Conservation (phyloP, 495 filamentous ascomycete genomes). For the Daldinia childiae region DNA sequence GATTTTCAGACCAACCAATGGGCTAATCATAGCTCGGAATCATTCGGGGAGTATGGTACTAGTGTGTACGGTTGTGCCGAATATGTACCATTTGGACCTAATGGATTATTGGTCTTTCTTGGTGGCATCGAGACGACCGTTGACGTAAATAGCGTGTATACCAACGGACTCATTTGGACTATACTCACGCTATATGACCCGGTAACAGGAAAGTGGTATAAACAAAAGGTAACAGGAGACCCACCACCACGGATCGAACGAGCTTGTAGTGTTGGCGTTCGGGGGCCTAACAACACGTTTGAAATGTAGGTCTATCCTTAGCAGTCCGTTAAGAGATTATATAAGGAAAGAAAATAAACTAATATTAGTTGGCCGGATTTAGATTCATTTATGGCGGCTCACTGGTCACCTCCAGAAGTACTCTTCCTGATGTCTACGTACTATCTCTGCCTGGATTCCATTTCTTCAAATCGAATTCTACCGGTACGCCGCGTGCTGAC, state of each 20-base stretch:
- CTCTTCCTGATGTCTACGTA: slow-evolving; percentile 49
- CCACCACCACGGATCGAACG: slow-evolving; percentile 32
- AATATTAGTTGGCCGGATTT: slow-evolving; percentile 5
- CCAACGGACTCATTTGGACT: slow-evolving; percentile 36
- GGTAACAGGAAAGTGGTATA: slow-evolving; percentile 45
- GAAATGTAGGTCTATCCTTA: slow-evolving; percentile 39
- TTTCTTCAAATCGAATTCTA: slow-evolving; percentile 48
- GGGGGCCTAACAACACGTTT: slow-evolving; percentile 48
- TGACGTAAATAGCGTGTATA: slow-evolving; percentile 29
- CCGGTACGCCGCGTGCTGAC: slow-evolving; percentile 41
- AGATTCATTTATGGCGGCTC: slow-evolving; percentile 52
- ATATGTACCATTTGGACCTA: slow-evolving; percentile 49
- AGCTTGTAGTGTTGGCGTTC: slow-evolving; percentile 46
- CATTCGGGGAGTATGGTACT: slow-evolving; percentile 44
- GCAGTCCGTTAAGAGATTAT: not conserved
- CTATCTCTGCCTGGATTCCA: slow-evolving; percentile 59
- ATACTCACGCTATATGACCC: slow-evolving; percentile 52
- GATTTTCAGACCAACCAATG: slow-evolving; percentile 48
- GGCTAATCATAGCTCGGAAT: slow-evolving; percentile 43
- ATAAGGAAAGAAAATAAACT: not conserved
- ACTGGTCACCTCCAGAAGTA: slow-evolving; percentile 14
- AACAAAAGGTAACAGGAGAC: slow-evolving; percentile 46
- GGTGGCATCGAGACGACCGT: slow-evolving; percentile 45
- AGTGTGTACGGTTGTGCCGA: slow-evolving; percentile 44
- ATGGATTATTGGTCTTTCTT: slow-evolving; percentile 49